Conservation (phyloP, 139 green algal genomes). For the Chlamydomonas sp. region DNA sequence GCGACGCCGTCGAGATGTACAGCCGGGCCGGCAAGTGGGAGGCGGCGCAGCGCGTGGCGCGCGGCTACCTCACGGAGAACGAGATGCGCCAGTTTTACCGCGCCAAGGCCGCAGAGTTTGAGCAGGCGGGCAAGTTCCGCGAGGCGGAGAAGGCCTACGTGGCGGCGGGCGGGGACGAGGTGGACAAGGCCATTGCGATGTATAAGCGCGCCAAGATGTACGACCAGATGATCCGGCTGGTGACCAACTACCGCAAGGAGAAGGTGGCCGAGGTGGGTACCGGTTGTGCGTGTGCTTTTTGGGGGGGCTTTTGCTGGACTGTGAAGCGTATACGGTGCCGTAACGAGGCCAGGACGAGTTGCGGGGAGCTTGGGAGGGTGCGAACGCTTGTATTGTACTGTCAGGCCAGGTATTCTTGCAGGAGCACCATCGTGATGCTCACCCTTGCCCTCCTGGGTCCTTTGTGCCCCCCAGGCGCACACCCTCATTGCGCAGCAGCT, state of each 20-base stretch:
- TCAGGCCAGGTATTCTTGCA: too few species aligned
- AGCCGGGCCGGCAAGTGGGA: constrained; percentile 78
- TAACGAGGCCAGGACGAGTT: too few species aligned
- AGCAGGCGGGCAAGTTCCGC: constrained; percentile 63
- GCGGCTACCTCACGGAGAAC: constrained; percentile 73
- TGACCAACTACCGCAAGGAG: constrained; percentile 69
- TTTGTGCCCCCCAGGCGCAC: constrained; percentile 42
- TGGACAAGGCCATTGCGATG: constrained; percentile 84
- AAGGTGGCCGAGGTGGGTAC: constrained; percentile 50
- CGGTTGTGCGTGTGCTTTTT: background rate
- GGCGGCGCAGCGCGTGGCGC: constrained; percentile 79
- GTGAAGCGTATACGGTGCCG: too few species aligned
- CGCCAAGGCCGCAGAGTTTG: constrained; percentile 67
- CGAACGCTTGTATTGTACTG: too few species aligned
- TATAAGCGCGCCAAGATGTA: constrained; percentile 81
- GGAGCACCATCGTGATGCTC: too few species aligned
- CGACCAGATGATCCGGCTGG: constrained; percentile 81
- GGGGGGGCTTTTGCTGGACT: background rate
- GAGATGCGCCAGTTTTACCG: constrained; percentile 70
- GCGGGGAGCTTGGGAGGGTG: too few species aligned
- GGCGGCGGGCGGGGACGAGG: constrained; percentile 56
- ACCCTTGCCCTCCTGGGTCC: too few species aligned
- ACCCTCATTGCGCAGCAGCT: constrained; percentile 68
- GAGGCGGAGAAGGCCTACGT: constrained; percentile 86
- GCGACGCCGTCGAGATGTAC: constrained; percentile 86